Base-by-base conservation (phyloP, 345 rosid species). In the Aquilaria malaccensis region DNA sequence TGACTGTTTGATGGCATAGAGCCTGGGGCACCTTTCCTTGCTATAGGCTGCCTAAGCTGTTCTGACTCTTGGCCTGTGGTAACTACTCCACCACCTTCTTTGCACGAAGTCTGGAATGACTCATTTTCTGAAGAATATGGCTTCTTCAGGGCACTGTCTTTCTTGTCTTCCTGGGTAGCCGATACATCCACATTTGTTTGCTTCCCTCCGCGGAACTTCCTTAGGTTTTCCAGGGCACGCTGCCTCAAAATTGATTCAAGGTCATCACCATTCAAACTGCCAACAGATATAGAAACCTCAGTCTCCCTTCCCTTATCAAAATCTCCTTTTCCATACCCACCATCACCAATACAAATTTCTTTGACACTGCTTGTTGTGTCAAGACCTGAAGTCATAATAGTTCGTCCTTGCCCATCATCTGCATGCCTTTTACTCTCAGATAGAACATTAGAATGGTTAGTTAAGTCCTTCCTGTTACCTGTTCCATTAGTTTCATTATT, bases 221-320 rank as follows among this genome's bases (percentile, higher is more conserved):
- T 87, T 2, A 87, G 74, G 67, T 87, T 93, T 77, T 85, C 94
- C 67, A 93, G 63, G 13, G 98, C 98, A 77, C 72, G 83, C 63
- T 76, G 67, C 71, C 91, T 81, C 67, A 89, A 76, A 71, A 79
- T 67, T 11, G 80, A 67, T 85, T 89, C 97, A 56, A 89, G 56
- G 72, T 86, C 79, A 52, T 79, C 76, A 68, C 64, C 70, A 51
- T 58, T 66, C 58, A 63, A 32, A 66, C 62, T 45, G 67, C 45
- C 72, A 32, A 48, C 57, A 46, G 50, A 55, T 60, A 54, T 52
- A 56, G 72, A 66, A 70, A 37, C 70, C 63, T 66, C 67, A 58
- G 51, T 72, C 11, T 55, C 72, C 55, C 65, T 62, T 61, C 58
- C 79, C 14, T 55, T 68, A 13, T 46, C 45, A 65, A 29, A 48